phyloP scores from a whole-genome alignment of 2,329 filamentous ascomycete genomes.

The Colletotrichum somersetense region DNA sequence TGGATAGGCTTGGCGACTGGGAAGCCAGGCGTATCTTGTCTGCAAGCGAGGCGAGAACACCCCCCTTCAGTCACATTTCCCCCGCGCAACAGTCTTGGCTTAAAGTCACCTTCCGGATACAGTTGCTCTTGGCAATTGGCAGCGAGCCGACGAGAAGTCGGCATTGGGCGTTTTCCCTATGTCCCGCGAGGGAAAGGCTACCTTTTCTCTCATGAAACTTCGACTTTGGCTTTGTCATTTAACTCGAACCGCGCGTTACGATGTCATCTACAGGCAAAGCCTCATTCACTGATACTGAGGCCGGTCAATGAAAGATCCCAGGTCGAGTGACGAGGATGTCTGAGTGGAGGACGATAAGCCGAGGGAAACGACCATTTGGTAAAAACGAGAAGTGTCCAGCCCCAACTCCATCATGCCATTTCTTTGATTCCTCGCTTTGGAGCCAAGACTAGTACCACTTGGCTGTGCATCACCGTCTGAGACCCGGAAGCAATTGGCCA shows the following conservation, averaged over 20 bases:
- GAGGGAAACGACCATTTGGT: too few relatives aligned
- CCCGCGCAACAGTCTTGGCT: constrained; percentile 32
- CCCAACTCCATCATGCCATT: too few relatives aligned
- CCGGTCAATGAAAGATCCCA: too few relatives aligned
- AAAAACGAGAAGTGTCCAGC: too few relatives aligned
- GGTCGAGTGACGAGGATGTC: background rate
- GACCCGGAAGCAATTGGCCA: too few relatives aligned
- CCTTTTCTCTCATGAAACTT: background rate
- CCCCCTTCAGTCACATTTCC: constrained; percentile 16
- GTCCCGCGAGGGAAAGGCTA: too few relatives aligned
- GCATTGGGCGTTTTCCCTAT: background rate
- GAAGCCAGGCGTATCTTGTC: background rate
- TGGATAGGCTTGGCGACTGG: background rate
- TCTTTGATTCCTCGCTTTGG: too few relatives aligned
- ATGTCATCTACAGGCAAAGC: background rate
- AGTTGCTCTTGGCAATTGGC: constrained; percentile 15
- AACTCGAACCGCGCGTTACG: too few relatives aligned
- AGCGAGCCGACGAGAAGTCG: background rate
- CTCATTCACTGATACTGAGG: background rate
- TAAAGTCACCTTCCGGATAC: constrained; percentile 33
- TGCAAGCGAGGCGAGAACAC: background rate
- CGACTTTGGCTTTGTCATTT: too few relatives aligned
- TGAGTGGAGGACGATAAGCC: background rate
- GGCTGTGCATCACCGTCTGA: too few relatives aligned
- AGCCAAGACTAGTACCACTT: too few relatives aligned